phyloP scores from a whole-genome alignment of 345 rosid genomes.

The Carallia brachiata region DNA sequence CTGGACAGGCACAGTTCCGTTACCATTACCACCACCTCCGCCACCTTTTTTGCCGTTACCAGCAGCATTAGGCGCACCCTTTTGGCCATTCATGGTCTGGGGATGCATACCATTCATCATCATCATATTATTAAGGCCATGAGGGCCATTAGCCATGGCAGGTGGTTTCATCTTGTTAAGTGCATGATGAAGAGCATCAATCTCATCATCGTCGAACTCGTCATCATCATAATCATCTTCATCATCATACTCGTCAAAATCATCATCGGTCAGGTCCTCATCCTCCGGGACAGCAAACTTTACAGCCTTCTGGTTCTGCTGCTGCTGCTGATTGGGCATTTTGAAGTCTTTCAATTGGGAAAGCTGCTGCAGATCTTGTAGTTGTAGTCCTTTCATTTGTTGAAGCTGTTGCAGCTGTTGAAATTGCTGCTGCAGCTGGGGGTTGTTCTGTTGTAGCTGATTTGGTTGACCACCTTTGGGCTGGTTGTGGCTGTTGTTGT shows the following conservation, averaged over 20 bases:
- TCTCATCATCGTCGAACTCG: slow-evolving; percentile 35
- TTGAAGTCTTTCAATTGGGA: slow-evolving; percentile 64
- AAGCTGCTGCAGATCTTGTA: slow-evolving; percentile 68
- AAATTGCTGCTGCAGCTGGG: slow-evolving; percentile 44
- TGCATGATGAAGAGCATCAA: slow-evolving; percentile 47
- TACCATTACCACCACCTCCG: slow-evolving; percentile 37
- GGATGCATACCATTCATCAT: slow-evolving; percentile 55
- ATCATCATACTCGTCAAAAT: slow-evolving; percentile 41
- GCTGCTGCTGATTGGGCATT: slow-evolving; percentile 39
- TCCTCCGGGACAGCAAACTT: slow-evolving; percentile 47
- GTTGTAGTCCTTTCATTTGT: slow-evolving; percentile 58
- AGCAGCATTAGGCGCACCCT: slow-evolving; percentile 25
- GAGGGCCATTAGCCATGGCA: slow-evolving; percentile 38
- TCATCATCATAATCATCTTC: slow-evolving; percentile 39
- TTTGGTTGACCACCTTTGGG: slow-evolving; percentile 51
- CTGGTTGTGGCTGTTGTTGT: slow-evolving; percentile 34
- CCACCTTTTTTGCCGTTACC: slow-evolving; percentile 29
- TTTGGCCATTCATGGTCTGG: slow-evolving; percentile 55
- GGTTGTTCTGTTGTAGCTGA: slow-evolving; percentile 43
- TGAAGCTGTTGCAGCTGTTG: slow-evolving; percentile 51
- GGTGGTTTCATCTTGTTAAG: slow-evolving; percentile 57
- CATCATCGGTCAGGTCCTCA: slow-evolving; percentile 50
- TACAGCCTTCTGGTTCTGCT: slow-evolving; percentile 50
- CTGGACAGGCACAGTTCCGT: slow-evolving; percentile 27
- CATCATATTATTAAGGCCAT: slow-evolving; percentile 51